Base-by-base conservation (phyloP, 352 stramenopile genomes). In the Blastocystis sp. region DNA sequence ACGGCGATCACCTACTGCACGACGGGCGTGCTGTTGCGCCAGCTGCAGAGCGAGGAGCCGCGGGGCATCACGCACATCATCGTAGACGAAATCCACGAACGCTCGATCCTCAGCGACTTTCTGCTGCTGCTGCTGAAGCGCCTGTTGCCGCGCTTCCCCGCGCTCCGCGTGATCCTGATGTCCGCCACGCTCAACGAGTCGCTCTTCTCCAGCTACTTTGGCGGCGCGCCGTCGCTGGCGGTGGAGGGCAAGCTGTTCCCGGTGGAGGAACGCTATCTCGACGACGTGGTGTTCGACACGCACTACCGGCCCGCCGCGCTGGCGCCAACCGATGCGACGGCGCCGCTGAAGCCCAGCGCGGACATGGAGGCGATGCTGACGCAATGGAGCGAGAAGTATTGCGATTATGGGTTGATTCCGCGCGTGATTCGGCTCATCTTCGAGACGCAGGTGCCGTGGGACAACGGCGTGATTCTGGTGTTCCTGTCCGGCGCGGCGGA, bases 61-160 rank as follows among this genome's bases (percentile, higher is more conserved):
- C 90, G 94, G 43, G 93, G 94, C 66, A 91, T 99, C 59, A 97
- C 94, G 38, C 96, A 98, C 90, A 93, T 99, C 71, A 95, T 99
- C 68, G 93, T 99, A 19, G 97, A 99, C 90, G 96, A 98, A 90
- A 95, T 98, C 42, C 95, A 98, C 89, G 97, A 99, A 91, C 92
- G 97, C 21, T 93, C 97, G 78, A 92, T 98, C 21, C 95, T 98
- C 90, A 97, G 93, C 21, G 95, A 99, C 89, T 97, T 98, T 61
- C 90, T 98, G 38, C 92, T 98, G 24, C 94, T 95, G 28, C 93
- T 98, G 89, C 90, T 98, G 11, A 92, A 94, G 60, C 87, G 93
- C n/a, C 79, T 92, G 38, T 89, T 92, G 10, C 70, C 61, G 68
- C 66, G 57, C 11, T 63, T 78, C 40, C 40, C 38, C 4, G n/a